A percentile compares a stretch with the other conserved stretches of the same genome.
Evolutionary conservation across 306 rosid species (phyloP).

Genomic region (Inga leiocalycina): DNA sequence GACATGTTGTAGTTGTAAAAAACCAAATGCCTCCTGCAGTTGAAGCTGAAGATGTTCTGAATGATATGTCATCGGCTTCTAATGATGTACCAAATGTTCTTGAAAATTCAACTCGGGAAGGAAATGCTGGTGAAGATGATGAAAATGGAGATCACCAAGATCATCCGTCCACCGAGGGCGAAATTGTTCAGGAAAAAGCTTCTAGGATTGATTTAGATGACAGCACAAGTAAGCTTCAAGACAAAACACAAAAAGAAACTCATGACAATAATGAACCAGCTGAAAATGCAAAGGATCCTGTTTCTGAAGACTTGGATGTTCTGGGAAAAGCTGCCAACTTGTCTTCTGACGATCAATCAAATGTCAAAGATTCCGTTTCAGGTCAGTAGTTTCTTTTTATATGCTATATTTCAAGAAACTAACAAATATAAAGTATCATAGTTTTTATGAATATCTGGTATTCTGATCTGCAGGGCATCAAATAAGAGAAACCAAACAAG

Average conservation of each 20-base stretch:
- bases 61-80: slow-evolving; percentile 9
- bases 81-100: slow-evolving; percentile 10
- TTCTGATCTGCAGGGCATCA: slow-evolving; percentile 39
- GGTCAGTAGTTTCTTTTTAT: slow-evolving; percentile 30
- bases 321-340: slow-evolving; percentile 16
- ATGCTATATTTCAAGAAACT: slow-evolving; percentile 7
- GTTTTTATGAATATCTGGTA: not conserved
- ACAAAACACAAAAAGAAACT: not conserved
- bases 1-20: slow-evolving; percentile 25
- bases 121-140: not conserved
- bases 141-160: not conserved
- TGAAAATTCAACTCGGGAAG: slow-evolving; percentile 2
- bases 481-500: slow-evolving; percentile 37
- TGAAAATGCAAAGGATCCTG: not conserved
- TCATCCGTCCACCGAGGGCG: not conserved
- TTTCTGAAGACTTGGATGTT: slow-evolving; percentile 7
- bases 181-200: slow-evolving; percentile 8
- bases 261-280: not conserved
- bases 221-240: not conserved
- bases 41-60: slow-evolving; percentile 31
- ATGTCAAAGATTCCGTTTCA: slow-evolving; percentile 23
- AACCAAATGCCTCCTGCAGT: slow-evolving; percentile 27
- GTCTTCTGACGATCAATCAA: slow-evolving; percentile 18
- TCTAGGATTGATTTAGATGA: slow-evolving; percentile 7
- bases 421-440: not conserved